Base-by-base conservation (phyloP, 2,329 filamentous ascomycete species). In the Phaeoacremonium minimum region DNA sequence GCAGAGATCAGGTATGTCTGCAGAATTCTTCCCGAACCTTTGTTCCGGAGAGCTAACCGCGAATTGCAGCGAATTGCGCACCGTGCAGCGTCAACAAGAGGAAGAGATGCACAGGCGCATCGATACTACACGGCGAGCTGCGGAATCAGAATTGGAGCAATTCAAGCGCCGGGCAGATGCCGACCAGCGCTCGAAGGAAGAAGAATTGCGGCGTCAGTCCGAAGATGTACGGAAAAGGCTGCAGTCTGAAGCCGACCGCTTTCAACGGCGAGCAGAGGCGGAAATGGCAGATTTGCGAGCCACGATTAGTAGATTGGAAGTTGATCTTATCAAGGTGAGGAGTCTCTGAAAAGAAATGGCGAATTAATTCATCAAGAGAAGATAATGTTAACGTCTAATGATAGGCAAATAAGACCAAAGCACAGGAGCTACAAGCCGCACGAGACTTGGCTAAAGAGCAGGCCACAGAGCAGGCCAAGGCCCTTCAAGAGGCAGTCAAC, bases 201-300 rank as follows among this genome's bases (percentile, higher is more conserved):
- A 67, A 3, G 64, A 71, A 29, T 61, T 60, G 16, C 68, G 68
- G 30, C 75, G 71, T 43, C 58, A 57, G 4, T 58, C 66, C 1
- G 66, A 75, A 40, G 60, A 64, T 3, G 75, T 33, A 12, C 41
- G 34, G 15, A 43, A 34, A 30, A 33, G 41, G 19, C 38, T 35
- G 11, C 41, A 43, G 33, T 41, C 38, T 6, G 41, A 80, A 37
- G 51, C 61, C 2, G 71, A 76, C 32, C 66, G 72, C 22, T 52
- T 64, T 4, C 64, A 65, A 36, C 63, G 67, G 18, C 61, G 72
- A 29, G 57, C 60, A 17, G 81, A 85, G 30, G 77, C 75, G 2
- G 80, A 86, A 48, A 67, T 75, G 35, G 71, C 76, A n/a, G 79
- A 83, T 43, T 57, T 86, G 11, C 73, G 74, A 48, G 72, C 71